Conservation (phyloP, 140 eudicot genomes). For the Oenanthe javanica region DNA sequence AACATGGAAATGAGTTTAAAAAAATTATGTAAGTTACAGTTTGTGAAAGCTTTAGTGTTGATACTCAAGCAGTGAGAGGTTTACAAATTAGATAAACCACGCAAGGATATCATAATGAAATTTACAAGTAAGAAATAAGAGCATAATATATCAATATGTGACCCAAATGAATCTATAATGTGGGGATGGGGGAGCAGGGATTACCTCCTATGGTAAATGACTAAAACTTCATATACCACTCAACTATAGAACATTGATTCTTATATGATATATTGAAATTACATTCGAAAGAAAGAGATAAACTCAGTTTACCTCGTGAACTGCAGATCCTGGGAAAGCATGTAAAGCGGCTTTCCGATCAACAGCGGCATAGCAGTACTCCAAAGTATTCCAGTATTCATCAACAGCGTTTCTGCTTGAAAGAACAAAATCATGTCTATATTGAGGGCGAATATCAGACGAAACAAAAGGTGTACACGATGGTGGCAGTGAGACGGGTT, state of each 20-base stretch:
- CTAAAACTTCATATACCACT: neutral
- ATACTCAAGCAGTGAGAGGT: neutral
- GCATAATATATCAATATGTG: neutral
- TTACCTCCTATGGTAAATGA: neutral
- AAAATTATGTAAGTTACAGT: neutral
- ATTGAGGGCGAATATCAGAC: slow-evolving; percentile 73
- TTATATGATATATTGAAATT: neutral
- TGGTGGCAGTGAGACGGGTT: slow-evolving; percentile 46
- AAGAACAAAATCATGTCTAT: slow-evolving; percentile 88
- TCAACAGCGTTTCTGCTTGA: slow-evolving; percentile 65
- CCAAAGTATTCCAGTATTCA: slow-evolving; percentile 87
- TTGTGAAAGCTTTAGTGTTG: neutral
- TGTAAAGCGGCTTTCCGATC: slow-evolving; percentile 72
- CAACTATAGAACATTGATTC: neutral
- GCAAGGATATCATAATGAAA: neutral
- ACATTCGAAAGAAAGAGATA: neutral
- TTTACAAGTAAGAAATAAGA: neutral
- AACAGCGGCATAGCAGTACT: slow-evolving; percentile 85
- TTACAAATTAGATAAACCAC: neutral
- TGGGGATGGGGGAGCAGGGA: neutral
- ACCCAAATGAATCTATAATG: neutral
- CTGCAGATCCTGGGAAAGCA: slow-evolving; percentile 92
- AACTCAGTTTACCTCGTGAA: slow-evolving; percentile 50
- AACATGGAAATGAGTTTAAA: neutral
- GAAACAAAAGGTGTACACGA: slow-evolving; percentile 32